A percentile compares a stretch with the other conserved stretches of the same genome.
phyloP scores from a whole-genome alignment of 441 rosid species.

The Erodium texanum region DNA sequence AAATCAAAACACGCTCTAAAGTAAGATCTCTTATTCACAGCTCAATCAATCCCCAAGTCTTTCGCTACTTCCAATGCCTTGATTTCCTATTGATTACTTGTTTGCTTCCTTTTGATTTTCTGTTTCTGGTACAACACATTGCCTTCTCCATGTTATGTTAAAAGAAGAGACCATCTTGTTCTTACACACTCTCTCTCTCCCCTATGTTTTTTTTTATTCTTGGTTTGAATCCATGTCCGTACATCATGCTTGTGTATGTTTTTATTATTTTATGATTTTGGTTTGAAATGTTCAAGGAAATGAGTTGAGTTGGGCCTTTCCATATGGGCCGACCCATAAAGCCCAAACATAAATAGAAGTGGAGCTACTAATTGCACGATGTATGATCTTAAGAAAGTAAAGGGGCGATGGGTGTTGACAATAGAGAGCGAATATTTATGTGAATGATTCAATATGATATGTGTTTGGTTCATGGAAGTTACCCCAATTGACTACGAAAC shows the following conservation, averaged over 20 bases:
- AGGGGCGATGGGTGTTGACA: too few species aligned
- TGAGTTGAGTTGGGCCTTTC: neutral
- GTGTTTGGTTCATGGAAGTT: too few species aligned
- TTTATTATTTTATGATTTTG: slow-evolving; percentile 6
- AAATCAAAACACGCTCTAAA: slow-evolving; percentile 26
- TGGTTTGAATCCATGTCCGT: slow-evolving; percentile 5
- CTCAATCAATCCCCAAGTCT: slow-evolving; percentile 36
- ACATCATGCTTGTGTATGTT: neutral
- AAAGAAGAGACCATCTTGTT: slow-evolving; percentile 38
- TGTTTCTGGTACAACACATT: neutral
- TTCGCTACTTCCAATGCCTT: slow-evolving; percentile 49
- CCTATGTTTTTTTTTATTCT: neutral
- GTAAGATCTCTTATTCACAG: slow-evolving; percentile 23
- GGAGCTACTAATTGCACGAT: too few species aligned
- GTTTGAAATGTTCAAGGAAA: neutral
- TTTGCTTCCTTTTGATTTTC: slow-evolving; percentile 23
- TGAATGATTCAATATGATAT: too few species aligned
- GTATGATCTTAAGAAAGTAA: too few species aligned
- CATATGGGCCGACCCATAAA: neutral
- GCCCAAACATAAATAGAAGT: neutral
- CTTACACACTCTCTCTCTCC: neutral
- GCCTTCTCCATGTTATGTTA: slow-evolving; percentile 24
- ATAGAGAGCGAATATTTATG: too few species aligned
- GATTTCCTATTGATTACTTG: slow-evolving; percentile 29
- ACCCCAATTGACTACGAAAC: too few species aligned